Evolutionary conservation across 495 filamentous ascomycete species (phyloP).

Genomic region (Xylaria curta): DNA sequence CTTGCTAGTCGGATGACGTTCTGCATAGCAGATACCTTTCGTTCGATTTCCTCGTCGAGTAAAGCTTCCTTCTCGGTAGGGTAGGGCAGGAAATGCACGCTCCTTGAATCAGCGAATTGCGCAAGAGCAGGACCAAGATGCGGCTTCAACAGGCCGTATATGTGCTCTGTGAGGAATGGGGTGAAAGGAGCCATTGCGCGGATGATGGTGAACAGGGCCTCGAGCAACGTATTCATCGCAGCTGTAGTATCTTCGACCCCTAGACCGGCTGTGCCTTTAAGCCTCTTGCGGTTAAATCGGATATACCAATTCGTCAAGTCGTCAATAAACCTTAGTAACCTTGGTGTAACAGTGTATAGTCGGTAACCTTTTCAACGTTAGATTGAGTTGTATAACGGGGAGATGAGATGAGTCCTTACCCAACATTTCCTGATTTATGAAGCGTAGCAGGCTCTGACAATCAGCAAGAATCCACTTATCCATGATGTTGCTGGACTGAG

Average conservation of each 20-base stretch:
- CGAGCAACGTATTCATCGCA: conserved; percentile 95
- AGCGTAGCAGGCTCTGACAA: conserved; percentile 90
- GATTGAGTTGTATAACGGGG: too few relatives aligned
- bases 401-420: too few relatives aligned
- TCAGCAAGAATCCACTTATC: conserved; percentile 95
- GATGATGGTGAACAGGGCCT: conserved; percentile 78
- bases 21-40: conserved; percentile 89
- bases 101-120: conserved; percentile 71
- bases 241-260: conserved; percentile 79
- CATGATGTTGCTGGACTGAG: conserved; percentile 73
- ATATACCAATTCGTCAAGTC: conserved; percentile 99
- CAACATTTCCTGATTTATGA: conserved; percentile 94
- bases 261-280: conserved; percentile 68
- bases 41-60: conserved; percentile 84
- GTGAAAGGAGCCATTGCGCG: conserved; percentile 69
- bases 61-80: conserved; percentile 86
- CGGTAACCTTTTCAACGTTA: conserved; percentile 62
- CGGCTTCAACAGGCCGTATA: conserved; percentile 87
- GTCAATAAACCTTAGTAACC: conserved; percentile 86
- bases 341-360: conserved; percentile 92
- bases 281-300: conserved; percentile 93
- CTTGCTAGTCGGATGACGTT: conserved; percentile 89
- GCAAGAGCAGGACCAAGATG: conserved; percentile 59
- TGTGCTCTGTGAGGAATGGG: conserved; percentile 93
- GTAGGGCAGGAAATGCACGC: conserved; percentile 91